Conservation (phyloP, 2,329 filamentous ascomycete species). For the Alternaria gaisen region DNA sequence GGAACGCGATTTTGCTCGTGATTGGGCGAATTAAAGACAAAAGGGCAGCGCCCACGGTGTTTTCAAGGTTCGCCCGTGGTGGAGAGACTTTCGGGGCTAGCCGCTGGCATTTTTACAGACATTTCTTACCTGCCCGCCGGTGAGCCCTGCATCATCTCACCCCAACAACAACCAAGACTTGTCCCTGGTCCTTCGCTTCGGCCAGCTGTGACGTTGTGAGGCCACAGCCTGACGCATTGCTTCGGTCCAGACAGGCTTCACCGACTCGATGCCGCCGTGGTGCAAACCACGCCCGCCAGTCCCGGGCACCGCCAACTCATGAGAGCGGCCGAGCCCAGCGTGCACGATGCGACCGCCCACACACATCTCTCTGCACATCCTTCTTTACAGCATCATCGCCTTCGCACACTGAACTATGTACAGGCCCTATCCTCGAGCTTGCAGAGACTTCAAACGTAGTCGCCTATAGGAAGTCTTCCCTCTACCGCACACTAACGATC, state of each 20-base stretch:
- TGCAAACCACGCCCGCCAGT: neutral
- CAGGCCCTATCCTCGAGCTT: conserved; percentile 35
- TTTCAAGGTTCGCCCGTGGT: neutral
- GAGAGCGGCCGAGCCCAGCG: no score
- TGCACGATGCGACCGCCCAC: neutral
- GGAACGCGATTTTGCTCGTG: neutral
- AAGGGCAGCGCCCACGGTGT: neutral
- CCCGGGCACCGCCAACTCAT: neutral
- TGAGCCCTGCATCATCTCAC: conserved; percentile 12
- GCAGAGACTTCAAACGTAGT: conserved; percentile 18
- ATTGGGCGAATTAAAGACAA: neutral
- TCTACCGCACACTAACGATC: conserved; percentile 25
- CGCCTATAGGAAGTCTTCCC: conserved; percentile 37
- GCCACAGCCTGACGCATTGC: neutral
- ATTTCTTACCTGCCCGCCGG: conserved; percentile 8
- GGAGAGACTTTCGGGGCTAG: conserved; percentile 13
- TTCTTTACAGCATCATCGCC: conserved; percentile 17
- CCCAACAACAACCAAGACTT: conserved; percentile 16
- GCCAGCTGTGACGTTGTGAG: conserved; percentile 5
- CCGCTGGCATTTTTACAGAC: conserved; percentile 9
- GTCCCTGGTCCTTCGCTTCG: conserved; percentile 4
- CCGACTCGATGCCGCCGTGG: conserved; percentile 25
- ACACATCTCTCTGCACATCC: neutral
- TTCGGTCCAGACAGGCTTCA: conserved; percentile 23
- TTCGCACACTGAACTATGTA: conserved; percentile 16